These are phyloP conservation scores for Cladosporium colombiae DNA, from an alignment of 2,329 filamentous ascomycete species.

Conservation along the genomic window DNA sequence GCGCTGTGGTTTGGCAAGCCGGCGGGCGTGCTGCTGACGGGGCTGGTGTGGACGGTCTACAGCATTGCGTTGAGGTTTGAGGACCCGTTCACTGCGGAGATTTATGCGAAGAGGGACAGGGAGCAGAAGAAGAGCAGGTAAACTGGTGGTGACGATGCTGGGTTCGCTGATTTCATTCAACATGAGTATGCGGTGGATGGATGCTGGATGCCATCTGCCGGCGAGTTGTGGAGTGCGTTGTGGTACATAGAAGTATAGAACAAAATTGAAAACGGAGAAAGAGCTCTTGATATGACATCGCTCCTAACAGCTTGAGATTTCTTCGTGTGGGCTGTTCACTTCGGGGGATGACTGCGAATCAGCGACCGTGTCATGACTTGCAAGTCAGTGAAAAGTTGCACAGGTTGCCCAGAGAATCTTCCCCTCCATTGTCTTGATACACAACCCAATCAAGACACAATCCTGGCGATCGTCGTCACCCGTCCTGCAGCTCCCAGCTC, in stretches of 20 bases:
- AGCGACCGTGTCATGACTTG: not conserved
- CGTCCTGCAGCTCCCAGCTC: not conserved
- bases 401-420: not conserved
- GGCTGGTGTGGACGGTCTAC: conserved; percentile 75
- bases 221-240: not conserved
- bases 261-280: not conserved
- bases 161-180: conserved; percentile 31
- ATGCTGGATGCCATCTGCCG: not conserved
- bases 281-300: not conserved
- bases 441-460: not conserved
- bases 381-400: not conserved
- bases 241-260: not conserved
- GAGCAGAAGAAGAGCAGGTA: conserved; percentile 40
- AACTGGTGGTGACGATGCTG: conserved; percentile 8
- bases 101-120: conserved; percentile 82
- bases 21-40: conserved; percentile 76
- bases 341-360: not conserved
- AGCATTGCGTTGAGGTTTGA: conserved; percentile 79
- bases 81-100: conserved; percentile 90
- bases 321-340: not conserved
- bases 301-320: not conserved
- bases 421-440: not conserved
- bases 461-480: not conserved
- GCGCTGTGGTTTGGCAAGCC: conserved; percentile 84
- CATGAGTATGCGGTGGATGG: conserved; percentile 29